phyloP scores from a whole-genome alignment of 23 red algal species.

The Gracilaria vermiculophylla region DNA sequence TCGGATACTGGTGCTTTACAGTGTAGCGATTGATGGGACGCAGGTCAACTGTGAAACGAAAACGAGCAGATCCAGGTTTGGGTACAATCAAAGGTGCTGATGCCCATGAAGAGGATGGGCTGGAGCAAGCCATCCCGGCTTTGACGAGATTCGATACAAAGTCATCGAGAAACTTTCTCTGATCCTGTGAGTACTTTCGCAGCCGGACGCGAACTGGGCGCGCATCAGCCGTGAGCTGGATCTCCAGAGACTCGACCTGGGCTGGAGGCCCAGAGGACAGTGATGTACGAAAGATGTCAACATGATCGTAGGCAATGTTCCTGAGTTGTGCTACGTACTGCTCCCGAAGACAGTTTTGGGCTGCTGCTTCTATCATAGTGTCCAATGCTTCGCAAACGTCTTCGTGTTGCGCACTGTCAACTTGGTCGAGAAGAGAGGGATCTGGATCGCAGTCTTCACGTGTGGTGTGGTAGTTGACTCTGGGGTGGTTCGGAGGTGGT shows the following conservation, averaged over 20 bases:
- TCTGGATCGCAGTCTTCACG: background rate
- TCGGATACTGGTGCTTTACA: constrained; percentile 13
- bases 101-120: constrained; percentile 23
- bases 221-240: background rate
- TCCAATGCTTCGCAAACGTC: background rate
- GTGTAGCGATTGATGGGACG: background rate
- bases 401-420: background rate
- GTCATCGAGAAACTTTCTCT: background rate
- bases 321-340: background rate
- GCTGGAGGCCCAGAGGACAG: background rate
- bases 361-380: background rate
- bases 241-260: background rate
- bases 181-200: constrained; percentile 35
- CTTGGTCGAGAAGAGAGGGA: constrained; percentile 7
- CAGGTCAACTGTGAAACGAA: constrained; percentile 33
- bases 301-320: background rate
- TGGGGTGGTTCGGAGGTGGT: background rate
- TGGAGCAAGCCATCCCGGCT: background rate
- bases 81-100: background rate
- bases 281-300: constrained; percentile 18
- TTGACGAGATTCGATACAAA: background rate
- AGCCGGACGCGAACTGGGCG: background rate
- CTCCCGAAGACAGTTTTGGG: background rate
- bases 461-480: background rate
- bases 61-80: background rate